Percentiles rank a stretch among this genome's conserved stretches.
Evolutionary conservation across 768 basidiomycete genomes (phyloP).

Genomic region (Astraeus odoratus): DNA sequence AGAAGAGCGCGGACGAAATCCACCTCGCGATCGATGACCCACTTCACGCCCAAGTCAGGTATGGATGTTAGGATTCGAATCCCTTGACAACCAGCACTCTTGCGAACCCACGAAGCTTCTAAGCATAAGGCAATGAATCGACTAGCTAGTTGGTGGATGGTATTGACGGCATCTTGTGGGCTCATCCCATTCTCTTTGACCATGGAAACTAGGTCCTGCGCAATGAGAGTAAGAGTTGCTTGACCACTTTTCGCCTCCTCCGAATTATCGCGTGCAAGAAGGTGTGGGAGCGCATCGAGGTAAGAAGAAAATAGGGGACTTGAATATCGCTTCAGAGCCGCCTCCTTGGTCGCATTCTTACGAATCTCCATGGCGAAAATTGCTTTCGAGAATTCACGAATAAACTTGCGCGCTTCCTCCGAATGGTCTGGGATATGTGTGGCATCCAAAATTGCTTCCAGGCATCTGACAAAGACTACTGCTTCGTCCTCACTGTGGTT

Average conservation of each 20-base stretch:
- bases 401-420: slow-evolving; percentile 60
- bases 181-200: slow-evolving; percentile 39
- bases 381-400: slow-evolving; percentile 61
- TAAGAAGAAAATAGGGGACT: slow-evolving; percentile 58
- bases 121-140: slow-evolving; percentile 83
- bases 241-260: slow-evolving; percentile 57
- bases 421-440: slow-evolving; percentile 62
- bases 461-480: slow-evolving; percentile 56
- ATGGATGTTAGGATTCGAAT: slow-evolving; percentile 74
- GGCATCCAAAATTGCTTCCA: slow-evolving; percentile 78
- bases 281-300: slow-evolving; percentile 76
- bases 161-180: slow-evolving; percentile 50
- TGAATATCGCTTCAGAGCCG: slow-evolving; percentile 44
- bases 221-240: slow-evolving; percentile 51
- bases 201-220: slow-evolving; percentile 60
- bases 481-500: slow-evolving; percentile 67
- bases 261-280: slow-evolving; percentile 58
- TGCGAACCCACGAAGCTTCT: slow-evolving; percentile 85
- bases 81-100: slow-evolving; percentile 84
- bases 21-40: slow-evolving; percentile 81
- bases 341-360: slow-evolving; percentile 48
- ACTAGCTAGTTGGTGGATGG: slow-evolving; percentile 76
- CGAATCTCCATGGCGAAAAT: slow-evolving; percentile 73
- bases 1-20: slow-evolving; percentile 87
- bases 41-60: slow-evolving; percentile 63